Evolutionary conservation across 1,139 yeast species (phyloP), one percentile per base, ranked within the genome.

Genomic region (Debaryomyces sp.): DNA sequence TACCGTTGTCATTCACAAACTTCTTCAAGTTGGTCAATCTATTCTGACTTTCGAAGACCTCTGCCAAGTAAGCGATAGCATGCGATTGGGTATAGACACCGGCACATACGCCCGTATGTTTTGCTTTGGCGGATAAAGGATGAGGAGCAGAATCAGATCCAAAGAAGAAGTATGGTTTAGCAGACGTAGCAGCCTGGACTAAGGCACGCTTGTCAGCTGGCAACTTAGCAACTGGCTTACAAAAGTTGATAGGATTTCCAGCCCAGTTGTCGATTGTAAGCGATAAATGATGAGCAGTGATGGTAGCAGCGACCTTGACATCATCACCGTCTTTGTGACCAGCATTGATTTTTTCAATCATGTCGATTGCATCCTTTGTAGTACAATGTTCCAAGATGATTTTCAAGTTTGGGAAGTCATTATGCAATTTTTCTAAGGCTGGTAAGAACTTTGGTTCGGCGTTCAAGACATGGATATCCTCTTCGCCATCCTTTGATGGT

Each of bases 61-160:
- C 87, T 5, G 98, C 98, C 30, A 94, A 75, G 58, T 94, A 94
- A 17, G 91, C 78, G 30, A 94, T 71, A 2, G 88, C 96, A 60
- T 82, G 83, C 22, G 91, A 81, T 66, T 94, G 99, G 3, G 98
- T 89, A 70, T 81, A 94, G 13, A 94, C 97, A 58, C 99, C 99
- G 13, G 99, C 99, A 62, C 98, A 92, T 12, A 94, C 97, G 21
- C 94, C 95, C 34, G 77, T 73, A 57, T 85, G 92, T 54, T 81
- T 85, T 38, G 89, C 78, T 68, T 94, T 94, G 51, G 84, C 82
- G 55, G 82, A 81, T 29, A 89, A 64, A 12, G 97, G 96, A 66
- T 94, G 99, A 33, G 99, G 99, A 17, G 99, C 99, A 24, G 97
- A 89, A 67, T 94, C 99, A 2, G 97, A 89, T 5, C 99, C 99